A percentile compares a stretch with the other conserved stretches of the same genome.
Evolutionary conservation across 2,329 filamentous ascomycete genomes (phyloP).

Genomic region (Cyphellophora europaea): DNA sequence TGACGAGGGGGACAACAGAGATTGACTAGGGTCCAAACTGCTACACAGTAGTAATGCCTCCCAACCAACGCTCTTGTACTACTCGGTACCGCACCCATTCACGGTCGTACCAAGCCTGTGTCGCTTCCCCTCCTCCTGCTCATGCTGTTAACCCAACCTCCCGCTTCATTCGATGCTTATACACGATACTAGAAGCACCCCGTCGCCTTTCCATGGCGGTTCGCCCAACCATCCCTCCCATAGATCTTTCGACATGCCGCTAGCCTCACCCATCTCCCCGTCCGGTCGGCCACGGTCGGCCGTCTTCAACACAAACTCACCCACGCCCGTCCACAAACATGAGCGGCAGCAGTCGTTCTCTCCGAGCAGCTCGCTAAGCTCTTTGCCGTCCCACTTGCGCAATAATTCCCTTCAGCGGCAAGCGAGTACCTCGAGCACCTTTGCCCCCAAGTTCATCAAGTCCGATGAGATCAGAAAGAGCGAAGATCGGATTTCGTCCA

Average conservation of each 20-base stretch:
- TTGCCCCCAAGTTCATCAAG: conserved; percentile 94
- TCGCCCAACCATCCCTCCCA: conserved; percentile 33
- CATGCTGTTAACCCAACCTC: too few relatives aligned
- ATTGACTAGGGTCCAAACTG: too few relatives aligned
- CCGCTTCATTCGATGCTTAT: conserved; percentile 17
- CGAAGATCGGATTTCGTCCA: conserved; percentile 52
- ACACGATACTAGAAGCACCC: conserved; percentile 15
- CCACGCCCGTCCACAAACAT: conserved; percentile 43
- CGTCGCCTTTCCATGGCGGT: conserved; percentile 45
- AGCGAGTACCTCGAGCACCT: conserved; percentile 61
- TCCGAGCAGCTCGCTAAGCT: conserved; percentile 39
- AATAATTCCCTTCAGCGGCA: conserved; percentile 55
- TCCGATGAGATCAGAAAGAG: conserved; percentile 62
- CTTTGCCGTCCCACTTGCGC: conserved; percentile 30
- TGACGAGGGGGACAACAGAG: too few relatives aligned
- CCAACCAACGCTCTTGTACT: too few relatives aligned
- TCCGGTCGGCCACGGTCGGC: conserved; percentile 61
- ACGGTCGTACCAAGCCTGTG: too few relatives aligned
- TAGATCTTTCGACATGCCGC: conserved; percentile 13
- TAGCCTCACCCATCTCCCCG: conserved; percentile 15
- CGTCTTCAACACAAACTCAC: conserved; percentile 53
- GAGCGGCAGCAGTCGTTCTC: conserved; percentile 61
- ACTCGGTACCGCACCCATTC: too few relatives aligned
- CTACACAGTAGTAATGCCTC: too few relatives aligned
- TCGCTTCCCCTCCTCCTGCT: too few relatives aligned